Percentiles rank a stretch among this genome's conserved stretches.
Conservation (phyloP, 2,329 filamentous ascomycete genomes). For the Aspergillus piperis region DNA sequence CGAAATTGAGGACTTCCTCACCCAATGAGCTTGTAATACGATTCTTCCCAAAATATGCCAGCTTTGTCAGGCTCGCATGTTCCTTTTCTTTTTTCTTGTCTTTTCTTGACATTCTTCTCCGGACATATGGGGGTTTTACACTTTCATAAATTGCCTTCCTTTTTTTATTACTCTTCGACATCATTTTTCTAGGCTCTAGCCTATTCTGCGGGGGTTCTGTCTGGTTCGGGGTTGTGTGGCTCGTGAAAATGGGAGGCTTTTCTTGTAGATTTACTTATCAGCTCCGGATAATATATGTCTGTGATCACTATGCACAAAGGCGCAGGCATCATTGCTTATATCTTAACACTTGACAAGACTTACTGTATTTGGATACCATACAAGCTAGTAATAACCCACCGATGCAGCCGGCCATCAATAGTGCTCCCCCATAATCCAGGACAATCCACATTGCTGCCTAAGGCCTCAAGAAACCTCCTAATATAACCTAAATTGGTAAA, state of each 20-base stretch:
- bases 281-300: neutral
- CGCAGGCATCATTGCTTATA: neutral
- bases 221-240: neutral
- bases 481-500: conserved; percentile 14
- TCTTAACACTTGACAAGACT: no score
- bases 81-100: neutral
- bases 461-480: neutral
- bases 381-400: no score
- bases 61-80: conserved; percentile 4
- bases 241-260: neutral
- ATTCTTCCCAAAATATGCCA: neutral
- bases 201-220: neutral
- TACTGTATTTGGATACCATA: no score
- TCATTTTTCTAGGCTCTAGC: neutral
- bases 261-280: neutral
- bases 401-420: no score
- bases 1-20: conserved; percentile 75
- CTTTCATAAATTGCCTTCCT: neutral
- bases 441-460: no score
- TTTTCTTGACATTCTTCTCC: neutral
- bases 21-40: conserved; percentile 31
- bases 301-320: neutral
- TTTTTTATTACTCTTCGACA: no score
- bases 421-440: no score
- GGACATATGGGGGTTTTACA: neutral